Conservation (phyloP, 441 rosid genomes). For the Populus hybrid region DNA sequence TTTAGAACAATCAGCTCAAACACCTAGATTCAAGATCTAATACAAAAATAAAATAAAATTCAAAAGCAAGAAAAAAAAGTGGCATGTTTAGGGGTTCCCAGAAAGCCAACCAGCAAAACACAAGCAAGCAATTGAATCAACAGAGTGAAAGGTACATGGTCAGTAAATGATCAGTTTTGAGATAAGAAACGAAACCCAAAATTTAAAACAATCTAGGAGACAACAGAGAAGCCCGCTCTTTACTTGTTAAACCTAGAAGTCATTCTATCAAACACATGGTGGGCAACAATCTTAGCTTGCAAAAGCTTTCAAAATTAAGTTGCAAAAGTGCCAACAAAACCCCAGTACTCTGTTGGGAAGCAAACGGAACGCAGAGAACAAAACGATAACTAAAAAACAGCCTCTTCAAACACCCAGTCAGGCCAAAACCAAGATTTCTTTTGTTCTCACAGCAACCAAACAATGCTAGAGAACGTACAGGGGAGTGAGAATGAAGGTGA, state of each 20-base stretch:
- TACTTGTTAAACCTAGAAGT: neutral
- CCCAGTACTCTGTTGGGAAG: neutral
- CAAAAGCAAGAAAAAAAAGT: no score
- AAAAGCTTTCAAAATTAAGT: neutral
- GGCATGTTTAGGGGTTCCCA: neutral
- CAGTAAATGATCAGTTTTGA: neutral
- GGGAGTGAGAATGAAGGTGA: neutral
- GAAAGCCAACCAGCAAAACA: neutral
- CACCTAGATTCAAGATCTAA: neutral
- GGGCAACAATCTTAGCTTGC: neutral
- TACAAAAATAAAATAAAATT: neutral
- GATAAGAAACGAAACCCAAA: neutral
- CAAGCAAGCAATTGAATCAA: slow-evolving; percentile 3
- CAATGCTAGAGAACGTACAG: neutral
- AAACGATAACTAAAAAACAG: neutral
- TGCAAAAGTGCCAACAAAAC: neutral
- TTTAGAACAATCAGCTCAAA: neutral
- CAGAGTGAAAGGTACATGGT: no score
- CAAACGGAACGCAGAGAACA: neutral
- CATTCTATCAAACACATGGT: slow-evolving; percentile 21
- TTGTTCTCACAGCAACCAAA: slow-evolving; percentile 19
- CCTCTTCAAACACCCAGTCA: neutral
- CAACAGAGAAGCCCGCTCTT: neutral
- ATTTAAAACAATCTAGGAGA: neutral
- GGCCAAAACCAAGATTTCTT: slow-evolving; percentile 8